phyloP scores from a whole-genome alignment of 176 grass and related monocot genomes.

The Rhipidocladum racemiflorum region DNA sequence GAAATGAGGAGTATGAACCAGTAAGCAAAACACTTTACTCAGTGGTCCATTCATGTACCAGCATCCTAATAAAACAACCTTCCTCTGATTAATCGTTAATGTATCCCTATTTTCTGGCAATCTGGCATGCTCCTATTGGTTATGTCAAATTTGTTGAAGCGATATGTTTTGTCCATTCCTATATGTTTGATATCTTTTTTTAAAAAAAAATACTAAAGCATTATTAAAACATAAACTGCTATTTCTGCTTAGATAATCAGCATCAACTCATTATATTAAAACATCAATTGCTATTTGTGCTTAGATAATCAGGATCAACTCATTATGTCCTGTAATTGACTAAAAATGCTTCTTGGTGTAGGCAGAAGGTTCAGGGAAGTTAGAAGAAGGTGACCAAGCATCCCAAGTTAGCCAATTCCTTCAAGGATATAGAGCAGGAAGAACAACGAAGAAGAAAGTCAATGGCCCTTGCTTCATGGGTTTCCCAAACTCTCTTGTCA shows the following conservation, averaged over 20 bases:
- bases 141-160: background rate
- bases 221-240: too few relatives aligned
- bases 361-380: slow-evolving; percentile 74
- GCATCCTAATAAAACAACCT: background rate
- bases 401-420: slow-evolving; percentile 87
- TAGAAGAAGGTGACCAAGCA: slow-evolving; percentile 76
- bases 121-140: background rate
- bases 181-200: background rate
- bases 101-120: background rate
- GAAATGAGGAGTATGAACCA: too few relatives aligned
- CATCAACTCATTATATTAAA: too few relatives aligned
- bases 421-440: slow-evolving; percentile 88
- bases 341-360: slow-evolving; percentile 39
- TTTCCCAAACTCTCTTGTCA: slow-evolving; percentile 72
- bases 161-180: background rate
- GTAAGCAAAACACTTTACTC: slow-evolving; percentile 44
- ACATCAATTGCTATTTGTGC: background rate
- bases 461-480: slow-evolving; percentile 80
- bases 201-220: background rate
- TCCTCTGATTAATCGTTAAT: background rate
- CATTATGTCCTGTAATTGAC: slow-evolving; percentile 22
- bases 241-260: too few relatives aligned
- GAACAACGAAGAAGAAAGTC: slow-evolving; percentile 78
- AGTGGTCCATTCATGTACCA: background rate
- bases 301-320: slow-evolving; percentile 10